Evolutionary conservation across 177 flowering plant genomes (phyloP), one percentile per base, ranked within the genome.

Genomic region (Vitis hybrid): DNA sequence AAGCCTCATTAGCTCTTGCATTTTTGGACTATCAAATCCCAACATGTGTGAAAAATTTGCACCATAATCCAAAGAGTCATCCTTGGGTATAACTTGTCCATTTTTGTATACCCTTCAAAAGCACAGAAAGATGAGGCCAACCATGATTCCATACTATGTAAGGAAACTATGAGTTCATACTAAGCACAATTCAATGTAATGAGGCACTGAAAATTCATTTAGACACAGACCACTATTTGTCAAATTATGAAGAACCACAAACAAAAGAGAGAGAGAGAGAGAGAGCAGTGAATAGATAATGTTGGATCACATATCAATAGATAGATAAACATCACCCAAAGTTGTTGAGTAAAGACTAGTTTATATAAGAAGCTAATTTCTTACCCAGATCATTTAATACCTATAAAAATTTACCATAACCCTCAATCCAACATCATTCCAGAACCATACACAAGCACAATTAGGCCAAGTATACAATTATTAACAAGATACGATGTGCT

Each of bases 1-100:
- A 54, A 95, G 97, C 81, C 99, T 85, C 97, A 94, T 91, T 68
- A 93, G 87, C 80, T 96, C 99, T 59, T 70, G 91, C 99, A 96
- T 96, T 64, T 90, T 77, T 6, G 97, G 90, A 78, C 72, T 75
- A 81, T 88, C 94, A 80, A 90, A 96, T 71, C 99, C 99, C 70
- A 96, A 83, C 98, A 92, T 93, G 83, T 91, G 91, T 3, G 98
- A 84, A 77, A 93, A 96, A 65, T 93, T 96, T 3, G 72, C 99
- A 75, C 98, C 99, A 77, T 95, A 95, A 78, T 95, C 99, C 72
- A 95, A 76, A 65, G 97, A 88, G 41, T 86, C 84, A 69, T 93
- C 88, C 60, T 66, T 69, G 15, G 97, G 88, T 68, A 96, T 83
- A 46, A 77, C 41, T 49, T 91, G 68, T 57, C 94, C 97, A 78